Evolutionary conservation across 106 monocot genomes (phyloP), one percentile per base, ranked within the genome.

Genomic region (Dioscorea zingiberensis): DNA sequence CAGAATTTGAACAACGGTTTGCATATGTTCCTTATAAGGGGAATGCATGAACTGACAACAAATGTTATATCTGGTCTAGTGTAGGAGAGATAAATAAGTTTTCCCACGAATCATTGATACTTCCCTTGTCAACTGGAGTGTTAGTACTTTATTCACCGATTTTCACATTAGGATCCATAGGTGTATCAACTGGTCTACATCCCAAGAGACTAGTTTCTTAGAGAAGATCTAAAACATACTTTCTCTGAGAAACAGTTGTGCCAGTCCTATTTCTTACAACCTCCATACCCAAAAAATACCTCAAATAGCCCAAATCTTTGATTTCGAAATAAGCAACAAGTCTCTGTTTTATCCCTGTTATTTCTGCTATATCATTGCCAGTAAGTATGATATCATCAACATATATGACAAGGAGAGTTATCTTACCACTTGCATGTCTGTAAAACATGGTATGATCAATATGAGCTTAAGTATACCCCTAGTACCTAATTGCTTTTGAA

Each of bases 321-420:
- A 47, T 64, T 22, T 64, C 64, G 15, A 64, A 64, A 5, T 48
- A 3, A 0, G 10, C 0, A 3, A 3, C 1, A 12, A 64, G 47
- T 47, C 21, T n/a, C 2, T 46, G 46, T 19, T 48, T 7, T 9
- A 64, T 6, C 9, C 12, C 2, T 11, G 3, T n/a, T 1, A 64
- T 64, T 8, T 10, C 64, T 12, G 9, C 15, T 15, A 11, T 22
- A 47, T 48, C 53, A 73, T 78, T n/a, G 5, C 46, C 38, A 30
- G 67, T 62, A 30, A 30, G 7, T 7, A 76, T 21, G 7, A 76
- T 62, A 63, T 45, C 53, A 67, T 67, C 74, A 62, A 30, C 7
- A 30, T 30, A 7, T 7, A 30, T 7, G 7, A 30, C 7, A 3
- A 30, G 7, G 30, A 30, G 2, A 3, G 30, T 30, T 30, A 3